These are phyloP conservation scores for Forsythia viridissima DNA, from an alignment of 257 asterid genomes.

Conservation along the genomic window DNA sequence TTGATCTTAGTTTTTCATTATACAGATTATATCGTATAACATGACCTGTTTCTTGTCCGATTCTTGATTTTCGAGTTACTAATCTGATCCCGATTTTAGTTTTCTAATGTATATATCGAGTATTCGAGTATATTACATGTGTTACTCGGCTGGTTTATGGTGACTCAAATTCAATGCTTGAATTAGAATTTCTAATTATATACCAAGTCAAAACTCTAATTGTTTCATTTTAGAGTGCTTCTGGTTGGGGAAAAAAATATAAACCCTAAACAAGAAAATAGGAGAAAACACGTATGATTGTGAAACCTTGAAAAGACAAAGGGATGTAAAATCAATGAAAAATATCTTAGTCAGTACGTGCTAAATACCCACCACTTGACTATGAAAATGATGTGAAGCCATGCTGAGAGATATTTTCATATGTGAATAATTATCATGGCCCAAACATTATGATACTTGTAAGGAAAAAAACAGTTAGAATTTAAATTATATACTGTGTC, in stretches of 20 bases:
- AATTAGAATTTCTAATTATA: neutral
- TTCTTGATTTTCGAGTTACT: neutral
- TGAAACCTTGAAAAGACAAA: neutral
- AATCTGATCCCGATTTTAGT: too few species aligned
- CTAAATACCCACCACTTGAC: constrained; percentile 27
- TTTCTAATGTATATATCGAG: too few species aligned
- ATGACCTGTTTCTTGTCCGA: neutral
- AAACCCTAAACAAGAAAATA: neutral
- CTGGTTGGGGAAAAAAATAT: neutral
- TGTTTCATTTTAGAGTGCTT: neutral
- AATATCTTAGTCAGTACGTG: constrained; percentile 32
- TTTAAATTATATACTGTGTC: neutral
- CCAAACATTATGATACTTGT: constrained; percentile 29
- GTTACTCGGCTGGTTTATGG: too few species aligned
- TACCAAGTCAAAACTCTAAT: neutral
- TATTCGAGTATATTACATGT: too few species aligned
- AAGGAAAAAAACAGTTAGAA: neutral
- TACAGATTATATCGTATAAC: neutral
- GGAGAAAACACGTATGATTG: neutral
- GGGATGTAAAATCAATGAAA: neutral
- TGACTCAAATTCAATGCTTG: neutral
- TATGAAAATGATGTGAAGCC: constrained; percentile 43
- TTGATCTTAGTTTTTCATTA: neutral
- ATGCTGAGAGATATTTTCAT: constrained; percentile 40
- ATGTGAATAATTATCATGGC: constrained; percentile 35